Conservation (phyloP, 257 asterid genomes). For the Marsdenia floribunda region DNA sequence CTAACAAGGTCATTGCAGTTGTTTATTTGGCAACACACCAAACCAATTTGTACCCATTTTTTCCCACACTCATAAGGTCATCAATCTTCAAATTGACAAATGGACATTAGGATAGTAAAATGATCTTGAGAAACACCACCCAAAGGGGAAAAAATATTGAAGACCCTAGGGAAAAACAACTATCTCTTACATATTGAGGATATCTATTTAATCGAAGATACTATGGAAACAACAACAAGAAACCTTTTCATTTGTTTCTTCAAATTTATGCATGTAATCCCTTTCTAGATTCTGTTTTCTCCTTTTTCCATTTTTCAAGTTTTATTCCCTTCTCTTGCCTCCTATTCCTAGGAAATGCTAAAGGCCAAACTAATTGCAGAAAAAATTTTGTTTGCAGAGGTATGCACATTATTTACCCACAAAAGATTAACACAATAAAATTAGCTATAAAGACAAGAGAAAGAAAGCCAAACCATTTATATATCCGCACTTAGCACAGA, state of each 20-base stretch:
- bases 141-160: background rate
- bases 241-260: background rate
- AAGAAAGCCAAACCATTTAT: conserved; percentile 55
- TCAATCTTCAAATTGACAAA: background rate
- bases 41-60: background rate
- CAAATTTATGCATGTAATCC: background rate
- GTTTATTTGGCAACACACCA: background rate
- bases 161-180: background rate
- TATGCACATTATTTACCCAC: background rate
- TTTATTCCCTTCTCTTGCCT: background rate
- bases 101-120: background rate
- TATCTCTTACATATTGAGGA: background rate
- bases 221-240: background rate
- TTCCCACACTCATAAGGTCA: background rate
- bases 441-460: background rate
- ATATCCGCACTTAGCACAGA: conserved; percentile 71
- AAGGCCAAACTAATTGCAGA: background rate
- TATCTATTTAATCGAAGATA: background rate
- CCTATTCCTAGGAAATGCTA: background rate
- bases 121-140: background rate
- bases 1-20: background rate
- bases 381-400: background rate
- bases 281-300: background rate
- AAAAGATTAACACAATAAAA: background rate
- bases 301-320: background rate